Conservation (phyloP, 768 basidiomycete species). For the Hygrophoropsis aurantiaca region DNA sequence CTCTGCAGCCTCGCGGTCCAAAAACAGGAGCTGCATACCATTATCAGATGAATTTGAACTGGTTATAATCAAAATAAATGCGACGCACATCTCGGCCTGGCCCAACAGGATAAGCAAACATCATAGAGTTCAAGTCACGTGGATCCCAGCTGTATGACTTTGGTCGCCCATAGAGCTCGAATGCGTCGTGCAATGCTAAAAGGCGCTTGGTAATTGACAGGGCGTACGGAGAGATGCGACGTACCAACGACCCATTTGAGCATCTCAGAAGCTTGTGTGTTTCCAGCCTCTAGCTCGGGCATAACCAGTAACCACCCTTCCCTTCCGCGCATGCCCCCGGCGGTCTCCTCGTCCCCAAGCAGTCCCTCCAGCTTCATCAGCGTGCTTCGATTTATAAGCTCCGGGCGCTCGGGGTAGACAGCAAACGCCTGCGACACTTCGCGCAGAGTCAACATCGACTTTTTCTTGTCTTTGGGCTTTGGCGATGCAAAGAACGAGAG, state of each 20-base stretch:
- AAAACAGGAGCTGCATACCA: constrained; percentile 67
- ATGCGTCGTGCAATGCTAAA: constrained; percentile 80
- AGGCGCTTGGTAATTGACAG: constrained; percentile 10
- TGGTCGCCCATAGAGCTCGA: constrained; percentile 87
- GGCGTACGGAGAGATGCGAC: constrained; percentile 21
- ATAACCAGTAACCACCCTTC: constrained; percentile 90
- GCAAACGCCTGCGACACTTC: constrained; percentile 85
- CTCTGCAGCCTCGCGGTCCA: constrained; percentile 82
- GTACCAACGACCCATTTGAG: constrained; percentile 86
- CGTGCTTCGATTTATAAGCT: constrained; percentile 84
- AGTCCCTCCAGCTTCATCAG: constrained; percentile 90
- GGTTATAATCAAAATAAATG: constrained; percentile 4
- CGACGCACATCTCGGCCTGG: constrained; percentile 74
- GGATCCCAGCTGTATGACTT: constrained; percentile 88
- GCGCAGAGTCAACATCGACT: constrained; percentile 65
- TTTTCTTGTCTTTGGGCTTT: constrained; percentile 76
- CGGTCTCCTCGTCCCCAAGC: constrained; percentile 74
- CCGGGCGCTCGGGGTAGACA: constrained; percentile 94
- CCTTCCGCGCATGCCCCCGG: constrained; percentile 61
- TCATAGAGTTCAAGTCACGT: constrained; percentile 74
- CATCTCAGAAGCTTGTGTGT: constrained; percentile 76
- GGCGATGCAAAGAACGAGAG: constrained; percentile 62
- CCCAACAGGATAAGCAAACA: constrained; percentile 94
- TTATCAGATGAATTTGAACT: constrained; percentile 13
- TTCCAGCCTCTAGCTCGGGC: constrained; percentile 75